Evolutionary conservation across 176 grass and related monocot species (phyloP), one percentile per base, ranked within the genome.

Genomic region (Hordeum marinum): DNA sequence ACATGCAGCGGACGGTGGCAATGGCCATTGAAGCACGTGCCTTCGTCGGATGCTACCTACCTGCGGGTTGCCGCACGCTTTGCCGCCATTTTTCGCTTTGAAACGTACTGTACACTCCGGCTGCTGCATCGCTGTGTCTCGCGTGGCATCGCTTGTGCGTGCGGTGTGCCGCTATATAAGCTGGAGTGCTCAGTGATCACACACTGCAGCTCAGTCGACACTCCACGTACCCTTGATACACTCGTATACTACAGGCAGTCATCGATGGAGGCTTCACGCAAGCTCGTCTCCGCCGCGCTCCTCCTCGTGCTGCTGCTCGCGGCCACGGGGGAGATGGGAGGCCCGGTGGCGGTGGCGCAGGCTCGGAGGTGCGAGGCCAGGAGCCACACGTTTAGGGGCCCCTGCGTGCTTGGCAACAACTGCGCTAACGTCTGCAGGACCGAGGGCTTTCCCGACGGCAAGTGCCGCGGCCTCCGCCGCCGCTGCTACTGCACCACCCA

Each of bases 341-440:
- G 86, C 10, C 86, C 92, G 68, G 77, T 63, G 80, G 24, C 3
- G 37, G 62, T 73, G 77, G 95, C 85, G 72, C 92, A 94, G 82
- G 92, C 90, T 20, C 78, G 92, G 69, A 89, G 45, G 1, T 94
- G 95, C 86, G 78, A 89, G 76, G 39, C 68, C 85, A 29, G 29
- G 77, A 94, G 95, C 88, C 84, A 90, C 88, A 83, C 58, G 78
- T 94, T 91, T 86, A 80, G 68, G 45, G 95, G 95, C 9, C 37
- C 79, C 4, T 97, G 95, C 90, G 34, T 91, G 26, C 83, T 78
- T 46, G 0, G 17, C 0, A 26, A 11, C 67, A 94, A 92, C 86
- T 94, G 95, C 77, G 92, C 86, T 35, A 92, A 82, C 63, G 88
- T 97, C 39, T 97, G 92, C 86, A 37, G 13, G 63, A 92, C 88